A percentile compares a stretch with the other conserved stretches of the same genome.
Conservation (phyloP, 75 land plant species). For the Pinus taeda region DNA sequence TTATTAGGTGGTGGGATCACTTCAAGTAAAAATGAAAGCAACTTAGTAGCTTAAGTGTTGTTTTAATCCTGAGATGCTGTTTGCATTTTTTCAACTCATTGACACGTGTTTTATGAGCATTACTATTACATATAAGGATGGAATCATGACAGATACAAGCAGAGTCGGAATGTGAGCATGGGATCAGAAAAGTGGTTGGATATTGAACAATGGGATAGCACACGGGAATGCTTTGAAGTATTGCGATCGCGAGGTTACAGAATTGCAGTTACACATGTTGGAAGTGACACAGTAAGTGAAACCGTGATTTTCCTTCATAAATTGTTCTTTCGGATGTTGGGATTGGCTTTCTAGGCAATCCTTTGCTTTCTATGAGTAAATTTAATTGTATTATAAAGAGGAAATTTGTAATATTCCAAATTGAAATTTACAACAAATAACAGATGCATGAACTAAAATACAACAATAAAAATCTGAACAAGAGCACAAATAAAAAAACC, state of each 20-base stretch:
- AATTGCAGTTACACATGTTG: slow-evolving; percentile 84
- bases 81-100: neutral
- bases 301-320: neutral
- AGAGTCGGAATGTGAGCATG: slow-evolving; percentile 89
- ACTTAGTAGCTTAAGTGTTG: neutral
- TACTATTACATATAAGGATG: neutral
- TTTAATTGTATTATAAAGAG: neutral
- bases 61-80: neutral
- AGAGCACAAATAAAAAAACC: too few species aligned
- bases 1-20: neutral
- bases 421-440: too few species aligned
- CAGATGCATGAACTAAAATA: too few species aligned
- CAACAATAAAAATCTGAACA: too few species aligned
- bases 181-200: slow-evolving; percentile 99
- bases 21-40: neutral
- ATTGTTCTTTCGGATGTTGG: neutral
- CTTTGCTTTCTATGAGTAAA: neutral
- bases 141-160: slow-evolving; percentile 59
- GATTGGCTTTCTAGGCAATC: neutral
- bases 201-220: slow-evolving; percentile 81
- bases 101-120: neutral
- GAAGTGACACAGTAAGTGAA: slow-evolving; percentile 60
- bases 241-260: slow-evolving; percentile 84
- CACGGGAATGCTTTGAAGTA: slow-evolving; percentile 62
- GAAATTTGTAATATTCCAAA: neutral